Evolutionary conservation across 768 basidiomycete genomes (phyloP), one percentile per base, ranked within the genome.

Genomic region (Suillus fuscotomentosus): DNA sequence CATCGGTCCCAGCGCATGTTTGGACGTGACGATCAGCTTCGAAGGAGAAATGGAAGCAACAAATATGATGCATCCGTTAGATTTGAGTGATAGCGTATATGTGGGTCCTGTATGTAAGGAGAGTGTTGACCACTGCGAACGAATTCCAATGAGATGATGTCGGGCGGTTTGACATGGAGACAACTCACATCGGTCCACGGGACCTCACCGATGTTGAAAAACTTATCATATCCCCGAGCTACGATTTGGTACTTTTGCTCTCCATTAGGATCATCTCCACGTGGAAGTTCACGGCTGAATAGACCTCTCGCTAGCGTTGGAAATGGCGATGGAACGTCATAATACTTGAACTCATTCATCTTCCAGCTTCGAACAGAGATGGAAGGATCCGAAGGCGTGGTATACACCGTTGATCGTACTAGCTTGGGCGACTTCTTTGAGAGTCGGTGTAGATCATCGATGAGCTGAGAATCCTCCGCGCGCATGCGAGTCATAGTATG

Each of bases 131-230:
- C 48, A 50, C 48, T 50, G 48, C 13, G 3, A 50, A 50, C 22
- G 13, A 50, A 50, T 15, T 5, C 13, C 13, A 1, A 22, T 50
- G 22, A 50, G 24, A 6, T 14, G 24, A 50, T 50, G 6, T 50
- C 48, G 8, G 6, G 24, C 22, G 5, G 5, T 24, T 24, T 50
- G 22, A 50, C 48, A 24, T 50, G 14, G 22, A 50, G 22, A 24
- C 48, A 50, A 50, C 48, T 50, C 22, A 50, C 97, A 63, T 88
- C 88, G 1, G 91, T 96, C 95, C 96, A 99, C 3, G 90, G 92
- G 5, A 98, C 94, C 75, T 99, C 97, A 4, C 89, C 93, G 38
- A 97, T 93, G 73, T 97, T 98, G 82, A 98, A 99, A 77, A 99
- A 99, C 80, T 99, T 99, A 81, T 99, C 97, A 73, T 99, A 99